Base-by-base conservation (phyloP, 2,329 filamentous ascomycete genomes). In the Penicillium crustosum region DNA sequence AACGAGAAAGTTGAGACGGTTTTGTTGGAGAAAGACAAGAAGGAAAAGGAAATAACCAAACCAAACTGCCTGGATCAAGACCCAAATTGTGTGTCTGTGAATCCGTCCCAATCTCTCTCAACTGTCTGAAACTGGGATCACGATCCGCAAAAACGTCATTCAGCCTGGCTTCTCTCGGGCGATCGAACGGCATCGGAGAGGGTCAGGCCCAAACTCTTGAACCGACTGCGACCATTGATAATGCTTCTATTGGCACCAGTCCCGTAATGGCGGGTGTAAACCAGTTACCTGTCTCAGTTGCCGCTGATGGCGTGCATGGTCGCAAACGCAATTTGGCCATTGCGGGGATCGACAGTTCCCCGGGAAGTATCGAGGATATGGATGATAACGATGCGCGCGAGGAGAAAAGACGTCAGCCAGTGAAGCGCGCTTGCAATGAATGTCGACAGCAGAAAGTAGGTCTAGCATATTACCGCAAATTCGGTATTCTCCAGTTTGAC, bases 391-490 rank as follows among this genome's bases (percentile, higher is more conserved):
- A 78, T 33, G 64, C 61, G 47, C 71, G 74, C 43, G 77, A 79
- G 61, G 77, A 79, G 57, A 75, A 72, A 66, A 77, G 72, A 58
- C 71, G 76, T 58, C 75, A 75, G 57, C 79, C 79, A 2, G 77
- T 81, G 61, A 86, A 88, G 75, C 79, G 86, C 67, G 86, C 86
- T 21, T 89, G 86, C 72, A 88, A 88, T 71, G 85, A 89, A 69
- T 89, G 86, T 71, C 79, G 86, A 49, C 86, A 89, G 73, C 86
- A 89, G 68, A 89, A 89, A 79, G 86, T 88, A 63, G 17, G 41
- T 42, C 17, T 19, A 27, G 17, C 15, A 13, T 31, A 31, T 19
- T 19, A 31, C 21, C 19, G 42, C 27, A 25, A 43, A 31, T 17
- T 53, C 13, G 27, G 27, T 13, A 19, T 51, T n/a, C 10, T 31